Evolutionary conservation across 2,329 filamentous ascomycete species (phyloP).

Genomic region (Clarireedia monteithiana): DNA sequence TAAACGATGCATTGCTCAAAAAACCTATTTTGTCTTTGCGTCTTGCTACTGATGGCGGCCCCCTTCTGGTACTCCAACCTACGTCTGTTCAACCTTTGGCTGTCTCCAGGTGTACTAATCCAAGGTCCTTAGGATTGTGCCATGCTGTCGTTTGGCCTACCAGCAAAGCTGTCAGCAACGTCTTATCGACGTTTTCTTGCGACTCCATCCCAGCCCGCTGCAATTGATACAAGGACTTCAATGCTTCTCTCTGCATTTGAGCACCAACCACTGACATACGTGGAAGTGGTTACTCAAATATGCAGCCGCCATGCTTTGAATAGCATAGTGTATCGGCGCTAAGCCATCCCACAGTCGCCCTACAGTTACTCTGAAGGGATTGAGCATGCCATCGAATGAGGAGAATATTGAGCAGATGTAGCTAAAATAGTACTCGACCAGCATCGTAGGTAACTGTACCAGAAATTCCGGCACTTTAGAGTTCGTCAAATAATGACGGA

Average conservation of each 20-base stretch:
- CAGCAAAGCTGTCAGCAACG: slow-evolving; percentile 49
- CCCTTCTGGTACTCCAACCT: slow-evolving; percentile 18
- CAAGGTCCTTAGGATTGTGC: slow-evolving; percentile 49
- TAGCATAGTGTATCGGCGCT: slow-evolving; percentile 49
- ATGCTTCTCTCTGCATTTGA: slow-evolving; percentile 38
- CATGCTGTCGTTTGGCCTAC: slow-evolving; percentile 52
- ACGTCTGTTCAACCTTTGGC: slow-evolving; percentile 23
- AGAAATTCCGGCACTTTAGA: slow-evolving; percentile 24
- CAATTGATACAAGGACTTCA: slow-evolving; percentile 34
- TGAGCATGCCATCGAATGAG: slow-evolving; percentile 55
- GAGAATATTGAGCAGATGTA: slow-evolving; percentile 55
- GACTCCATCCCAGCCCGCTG: slow-evolving; percentile 43
- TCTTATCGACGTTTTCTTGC: slow-evolving; percentile 41
- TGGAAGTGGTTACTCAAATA: slow-evolving; percentile 49
- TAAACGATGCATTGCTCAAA: slow-evolving; percentile 28
- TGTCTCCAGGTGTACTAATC: slow-evolving; percentile 29
- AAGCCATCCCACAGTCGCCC: slow-evolving; percentile 50
- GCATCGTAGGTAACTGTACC: slow-evolving; percentile 37
- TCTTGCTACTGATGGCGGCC: slow-evolving; percentile 8
- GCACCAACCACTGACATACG: slow-evolving; percentile 42
- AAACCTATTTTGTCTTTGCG: slow-evolving; percentile 24
- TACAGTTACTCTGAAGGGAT: slow-evolving; percentile 52
- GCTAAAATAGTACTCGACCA: slow-evolving; percentile 58
- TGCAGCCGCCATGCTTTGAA: slow-evolving; percentile 57
- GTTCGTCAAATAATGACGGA: slow-evolving; percentile 23